Percentiles rank a stretch among this genome's conserved stretches.
Conservation (phyloP, 768 basidiomycete species). For the Botryobasidium botryosum region DNA sequence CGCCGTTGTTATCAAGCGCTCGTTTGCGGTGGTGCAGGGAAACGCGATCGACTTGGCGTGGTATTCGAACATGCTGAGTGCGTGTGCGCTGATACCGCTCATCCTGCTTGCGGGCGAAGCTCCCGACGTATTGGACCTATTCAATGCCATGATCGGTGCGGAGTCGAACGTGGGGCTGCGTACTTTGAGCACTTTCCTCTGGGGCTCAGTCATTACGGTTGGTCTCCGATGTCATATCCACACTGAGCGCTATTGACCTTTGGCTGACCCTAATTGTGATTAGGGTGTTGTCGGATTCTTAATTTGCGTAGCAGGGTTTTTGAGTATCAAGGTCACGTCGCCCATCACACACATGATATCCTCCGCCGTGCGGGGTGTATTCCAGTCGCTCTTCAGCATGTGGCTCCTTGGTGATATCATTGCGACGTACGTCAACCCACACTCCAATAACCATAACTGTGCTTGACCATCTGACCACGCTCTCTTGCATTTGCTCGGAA, state of each 20-base stretch:
- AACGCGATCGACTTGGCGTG: slow-evolving; percentile 76
- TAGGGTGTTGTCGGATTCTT: slow-evolving; percentile 81
- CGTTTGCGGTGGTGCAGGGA: slow-evolving; percentile 60
- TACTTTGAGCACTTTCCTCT: slow-evolving; percentile 38
- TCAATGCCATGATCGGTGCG: slow-evolving; percentile 29
- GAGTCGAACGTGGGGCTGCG: not conserved
- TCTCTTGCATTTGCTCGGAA: not conserved
- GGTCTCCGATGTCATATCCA: slow-evolving; percentile 18
- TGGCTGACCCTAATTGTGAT: slow-evolving; percentile 6
- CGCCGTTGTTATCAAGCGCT: slow-evolving; percentile 87
- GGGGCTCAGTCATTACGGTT: slow-evolving; percentile 67
- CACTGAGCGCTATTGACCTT: not conserved
- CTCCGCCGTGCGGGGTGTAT: slow-evolving; percentile 86
- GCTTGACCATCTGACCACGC: too few relatives aligned
- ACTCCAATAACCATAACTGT: too few relatives aligned
- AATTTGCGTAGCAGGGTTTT: slow-evolving; percentile 82
- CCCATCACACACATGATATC: slow-evolving; percentile 97
- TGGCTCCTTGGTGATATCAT: slow-evolving; percentile 71
- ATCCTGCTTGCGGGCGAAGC: slow-evolving; percentile 63
- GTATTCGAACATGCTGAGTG: slow-evolving; percentile 79
- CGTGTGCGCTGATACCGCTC: slow-evolving; percentile 53
- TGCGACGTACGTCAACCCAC: slow-evolving; percentile 37
- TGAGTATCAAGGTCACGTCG: slow-evolving; percentile 94
- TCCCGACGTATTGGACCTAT: slow-evolving; percentile 39
- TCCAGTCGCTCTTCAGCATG: slow-evolving; percentile 69